Conservation (phyloP, 345 rosid species). For the Pelargonium nanum region DNA sequence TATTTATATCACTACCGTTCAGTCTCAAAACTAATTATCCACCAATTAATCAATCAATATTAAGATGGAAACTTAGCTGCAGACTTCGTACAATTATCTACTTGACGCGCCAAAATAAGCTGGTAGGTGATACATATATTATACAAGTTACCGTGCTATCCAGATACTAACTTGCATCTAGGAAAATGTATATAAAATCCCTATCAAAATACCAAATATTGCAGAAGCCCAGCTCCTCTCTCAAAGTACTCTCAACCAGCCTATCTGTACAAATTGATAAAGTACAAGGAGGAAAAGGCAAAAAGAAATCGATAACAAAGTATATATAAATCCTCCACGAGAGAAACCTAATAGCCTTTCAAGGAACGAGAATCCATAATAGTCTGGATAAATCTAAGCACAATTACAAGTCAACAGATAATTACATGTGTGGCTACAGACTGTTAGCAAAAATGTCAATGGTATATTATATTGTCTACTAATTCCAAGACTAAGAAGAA, state of each 20-base stretch:
- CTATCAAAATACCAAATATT: slow-evolving; percentile 1
- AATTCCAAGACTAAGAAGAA: too few species aligned
- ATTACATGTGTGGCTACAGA: too few species aligned
- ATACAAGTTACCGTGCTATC: slow-evolving; percentile 6
- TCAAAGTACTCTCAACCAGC: slow-evolving; percentile 11
- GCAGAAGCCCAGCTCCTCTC: slow-evolving; percentile 16
- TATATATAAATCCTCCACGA: slow-evolving; percentile 15
- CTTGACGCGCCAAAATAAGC: not conserved
- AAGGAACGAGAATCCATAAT: too few species aligned
- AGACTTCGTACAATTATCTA: not conserved
- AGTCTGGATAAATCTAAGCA: too few species aligned
- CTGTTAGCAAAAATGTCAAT: too few species aligned
- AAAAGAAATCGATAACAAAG: slow-evolving; percentile 20
- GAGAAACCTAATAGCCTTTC: not conserved
- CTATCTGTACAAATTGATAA: slow-evolving; percentile 13
- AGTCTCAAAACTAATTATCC: not conserved
- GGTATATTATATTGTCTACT: too few species aligned
- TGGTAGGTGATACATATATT: slow-evolving; percentile 2
- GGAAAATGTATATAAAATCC: slow-evolving; percentile 11
- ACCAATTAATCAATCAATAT: not conserved
- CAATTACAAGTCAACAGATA: too few species aligned
- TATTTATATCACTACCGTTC: not conserved
- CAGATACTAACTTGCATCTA: slow-evolving; percentile 15
- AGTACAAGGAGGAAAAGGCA: slow-evolving; percentile 6
- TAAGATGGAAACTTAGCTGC: not conserved